Conservation (phyloP, 805 yeast genomes). For the Grigorovia jiainica region DNA sequence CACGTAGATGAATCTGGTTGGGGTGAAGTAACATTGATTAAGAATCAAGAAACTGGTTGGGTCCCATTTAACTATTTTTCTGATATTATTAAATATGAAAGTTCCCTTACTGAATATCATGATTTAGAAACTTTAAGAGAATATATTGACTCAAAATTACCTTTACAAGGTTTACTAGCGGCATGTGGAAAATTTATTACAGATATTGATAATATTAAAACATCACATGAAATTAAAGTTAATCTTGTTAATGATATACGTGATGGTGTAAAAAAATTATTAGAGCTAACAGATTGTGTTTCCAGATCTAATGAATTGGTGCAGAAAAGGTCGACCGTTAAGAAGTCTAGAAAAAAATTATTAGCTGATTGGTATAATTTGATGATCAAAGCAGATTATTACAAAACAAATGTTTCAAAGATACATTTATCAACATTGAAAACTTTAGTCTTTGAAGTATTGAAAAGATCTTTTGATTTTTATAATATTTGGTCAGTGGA, state of each 20-base stretch:
- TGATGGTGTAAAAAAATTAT: slow-evolving; percentile 58
- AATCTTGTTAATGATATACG: slow-evolving; percentile 53
- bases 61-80: slow-evolving; percentile 76
- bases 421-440: slow-evolving; percentile 54
- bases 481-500: slow-evolving; percentile 66
- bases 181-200: slow-evolving; percentile 58
- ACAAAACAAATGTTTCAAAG: slow-evolving; percentile 50
- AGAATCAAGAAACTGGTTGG: slow-evolving; percentile 65
- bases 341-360: slow-evolving; percentile 56
- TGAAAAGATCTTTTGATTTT: slow-evolving; percentile 54
- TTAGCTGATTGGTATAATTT: slow-evolving; percentile 75
- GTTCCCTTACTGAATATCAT: neutral
- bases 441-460: slow-evolving; percentile 54
- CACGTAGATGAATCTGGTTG: slow-evolving; percentile 75
- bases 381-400: slow-evolving; percentile 68
- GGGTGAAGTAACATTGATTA: slow-evolving; percentile 74
- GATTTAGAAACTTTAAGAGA: neutral
- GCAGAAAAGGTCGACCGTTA: slow-evolving; percentile 47
- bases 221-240: slow-evolving; percentile 34
- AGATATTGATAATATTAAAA: slow-evolving; percentile 47
- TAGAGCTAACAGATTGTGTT: slow-evolving; percentile 62
- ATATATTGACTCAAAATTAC: slow-evolving; percentile 33
- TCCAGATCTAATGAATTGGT: slow-evolving; percentile 67
- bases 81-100: slow-evolving; percentile 27
- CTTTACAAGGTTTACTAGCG: slow-evolving; percentile 45